These are phyloP conservation scores for Mortierella hygrophila DNA, from an alignment of 192 early-diverging fungal species.

Conservation along the genomic window DNA sequence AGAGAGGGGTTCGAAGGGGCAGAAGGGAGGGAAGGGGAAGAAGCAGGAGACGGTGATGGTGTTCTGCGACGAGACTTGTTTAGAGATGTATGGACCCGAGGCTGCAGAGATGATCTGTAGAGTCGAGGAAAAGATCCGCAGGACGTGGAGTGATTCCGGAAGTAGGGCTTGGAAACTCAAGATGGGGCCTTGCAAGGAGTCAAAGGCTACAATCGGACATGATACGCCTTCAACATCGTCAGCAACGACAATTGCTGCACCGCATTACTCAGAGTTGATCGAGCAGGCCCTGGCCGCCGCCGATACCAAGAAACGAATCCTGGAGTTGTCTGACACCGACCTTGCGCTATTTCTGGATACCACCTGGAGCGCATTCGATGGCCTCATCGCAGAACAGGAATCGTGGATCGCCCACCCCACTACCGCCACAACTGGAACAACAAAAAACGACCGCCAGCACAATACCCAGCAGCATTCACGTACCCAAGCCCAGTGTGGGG, in stretches of 20 bases:
- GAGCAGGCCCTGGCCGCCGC: slow-evolving; percentile 25
- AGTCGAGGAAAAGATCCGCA: slow-evolving; percentile 39
- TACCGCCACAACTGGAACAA: not conserved
- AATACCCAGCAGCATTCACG: not conserved
- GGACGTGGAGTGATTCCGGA: slow-evolving; percentile 24
- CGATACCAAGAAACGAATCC: not conserved
- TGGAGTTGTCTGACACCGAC: slow-evolving; percentile 24
- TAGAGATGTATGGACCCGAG: slow-evolving; percentile 6
- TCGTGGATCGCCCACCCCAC: not conserved
- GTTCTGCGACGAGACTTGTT: slow-evolving; percentile 41
- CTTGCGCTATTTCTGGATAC: slow-evolving; percentile 17
- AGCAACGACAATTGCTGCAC: not conserved
- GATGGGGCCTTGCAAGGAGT: not conserved
- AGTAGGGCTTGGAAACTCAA: slow-evolving; percentile 9
- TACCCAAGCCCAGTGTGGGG: slow-evolving; percentile 10
- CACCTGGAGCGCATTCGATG: slow-evolving; percentile 36
- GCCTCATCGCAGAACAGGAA: slow-evolving; percentile 29
- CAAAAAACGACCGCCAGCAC: not conserved
- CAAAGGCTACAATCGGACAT: not conserved
- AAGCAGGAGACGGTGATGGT: slow-evolving; percentile 43
- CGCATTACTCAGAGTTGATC: slow-evolving; percentile 19
- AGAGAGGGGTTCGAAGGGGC: not conserved
- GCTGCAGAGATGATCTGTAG: slow-evolving; percentile 27
- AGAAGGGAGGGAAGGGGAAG: not conserved
- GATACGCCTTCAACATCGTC: not conserved